Conservation (phyloP, 441 rosid genomes). For the Pelargonium citronellum region DNA sequence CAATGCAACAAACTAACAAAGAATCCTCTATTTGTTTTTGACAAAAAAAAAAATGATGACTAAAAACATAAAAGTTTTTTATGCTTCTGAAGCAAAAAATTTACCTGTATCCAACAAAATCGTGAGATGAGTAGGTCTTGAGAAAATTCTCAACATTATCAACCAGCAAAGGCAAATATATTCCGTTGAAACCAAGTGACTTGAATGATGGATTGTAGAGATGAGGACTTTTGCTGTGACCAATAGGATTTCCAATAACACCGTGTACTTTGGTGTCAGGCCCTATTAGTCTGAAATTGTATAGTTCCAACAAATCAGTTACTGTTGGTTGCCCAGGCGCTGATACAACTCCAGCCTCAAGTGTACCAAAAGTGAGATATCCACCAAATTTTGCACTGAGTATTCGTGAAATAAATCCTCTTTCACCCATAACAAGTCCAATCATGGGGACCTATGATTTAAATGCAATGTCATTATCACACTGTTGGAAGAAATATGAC, state of each 20-base stretch:
- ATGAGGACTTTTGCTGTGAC: slow-evolving; percentile 87
- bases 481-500: not conserved
- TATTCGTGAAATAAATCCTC: slow-evolving; percentile 80
- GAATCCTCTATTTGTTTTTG: not conserved
- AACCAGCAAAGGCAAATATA: slow-evolving; percentile 68
- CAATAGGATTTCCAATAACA: slow-evolving; percentile 84
- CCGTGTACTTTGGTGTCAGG: slow-evolving; percentile 84
- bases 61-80: not conserved
- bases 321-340: slow-evolving; percentile 92
- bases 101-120: slow-evolving; percentile 65
- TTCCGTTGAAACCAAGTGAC: slow-evolving; percentile 68
- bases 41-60: not conserved
- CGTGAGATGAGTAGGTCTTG: slow-evolving; percentile 46
- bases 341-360: slow-evolving; percentile 66
- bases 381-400: slow-evolving; percentile 90
- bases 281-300: slow-evolving; percentile 70
- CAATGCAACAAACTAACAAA: not conserved
- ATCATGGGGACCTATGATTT: slow-evolving; percentile 66
- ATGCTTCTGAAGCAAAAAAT: slow-evolving; percentile 9
- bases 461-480: slow-evolving; percentile 5
- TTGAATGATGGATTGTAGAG: slow-evolving; percentile 84
- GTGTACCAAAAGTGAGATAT: slow-evolving; percentile 74
- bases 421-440: slow-evolving; percentile 86
- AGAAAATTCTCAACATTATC: slow-evolving; percentile 52
- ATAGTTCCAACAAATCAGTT: slow-evolving; percentile 61